Percentiles rank a stretch among this genome's conserved stretches.
These are phyloP conservation scores for Dactylonectria estremocensis DNA, from an alignment of 2,329 filamentous ascomycete genomes.

Conservation along the genomic window DNA sequence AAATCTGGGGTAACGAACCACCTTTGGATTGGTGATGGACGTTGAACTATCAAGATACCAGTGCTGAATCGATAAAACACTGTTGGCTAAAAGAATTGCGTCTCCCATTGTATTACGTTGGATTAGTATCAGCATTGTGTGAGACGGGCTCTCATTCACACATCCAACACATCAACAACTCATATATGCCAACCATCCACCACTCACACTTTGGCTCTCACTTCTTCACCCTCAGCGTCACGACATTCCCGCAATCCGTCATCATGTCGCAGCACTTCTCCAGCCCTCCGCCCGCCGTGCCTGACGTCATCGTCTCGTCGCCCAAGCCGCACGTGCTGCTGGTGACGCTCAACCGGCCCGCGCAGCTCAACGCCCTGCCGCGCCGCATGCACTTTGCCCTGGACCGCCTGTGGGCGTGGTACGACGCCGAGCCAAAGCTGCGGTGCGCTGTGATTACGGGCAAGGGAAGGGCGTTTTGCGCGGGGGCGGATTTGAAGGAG, in stretches of 20 bases:
- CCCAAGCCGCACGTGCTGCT: conserved; percentile 70
- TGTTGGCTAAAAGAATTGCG: too few species aligned
- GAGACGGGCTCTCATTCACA: neutral
- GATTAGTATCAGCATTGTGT: neutral
- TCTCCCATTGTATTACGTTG: neutral
- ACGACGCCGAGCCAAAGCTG: conserved; percentile 72
- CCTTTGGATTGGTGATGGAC: neutral
- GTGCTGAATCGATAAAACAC: neutral
- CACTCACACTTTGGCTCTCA: conserved; percentile 37
- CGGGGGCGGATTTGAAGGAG: conserved; percentile 78
- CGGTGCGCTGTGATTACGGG: conserved; percentile 76
- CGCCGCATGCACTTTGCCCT: conserved; percentile 64
- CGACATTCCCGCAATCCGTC: conserved; percentile 30
- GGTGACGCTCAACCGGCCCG: conserved; percentile 72
- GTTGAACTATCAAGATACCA: neutral
- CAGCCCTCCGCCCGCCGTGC: conserved; percentile 58
- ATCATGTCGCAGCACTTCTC: conserved; percentile 50
- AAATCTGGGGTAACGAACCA: conserved; percentile 36
- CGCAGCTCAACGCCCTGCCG: conserved; percentile 71
- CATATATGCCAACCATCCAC: conserved; percentile 26
- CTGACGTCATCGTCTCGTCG: conserved; percentile 62
- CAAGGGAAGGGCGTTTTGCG: conserved; percentile 75
- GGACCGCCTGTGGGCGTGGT: conserved; percentile 69
- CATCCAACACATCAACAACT: neutral
- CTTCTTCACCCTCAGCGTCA: conserved; percentile 37